Conservation (phyloP, 306 rosid species). For the Glycine latifolia region DNA sequence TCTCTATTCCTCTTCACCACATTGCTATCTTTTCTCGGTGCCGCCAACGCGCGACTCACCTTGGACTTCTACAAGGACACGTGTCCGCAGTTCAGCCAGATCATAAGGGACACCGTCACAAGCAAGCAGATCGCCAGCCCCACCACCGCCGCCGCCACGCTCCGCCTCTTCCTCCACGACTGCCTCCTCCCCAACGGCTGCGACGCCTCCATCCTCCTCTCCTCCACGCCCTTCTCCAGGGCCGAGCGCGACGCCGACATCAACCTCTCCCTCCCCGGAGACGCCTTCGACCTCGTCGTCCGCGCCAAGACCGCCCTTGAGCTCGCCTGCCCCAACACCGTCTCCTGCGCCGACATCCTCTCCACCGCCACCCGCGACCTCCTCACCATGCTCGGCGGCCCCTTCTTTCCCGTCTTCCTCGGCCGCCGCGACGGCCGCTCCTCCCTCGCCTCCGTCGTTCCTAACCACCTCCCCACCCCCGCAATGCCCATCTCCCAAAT, state of each 20-base stretch:
- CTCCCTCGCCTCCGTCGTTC: conserved; percentile 58
- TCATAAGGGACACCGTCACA: conserved; percentile 52
- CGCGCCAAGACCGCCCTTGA: conserved; percentile 71
- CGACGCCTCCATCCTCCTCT: conserved; percentile 70
- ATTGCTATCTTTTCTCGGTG: too few relatives aligned
- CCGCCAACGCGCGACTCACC: conserved; percentile 46
- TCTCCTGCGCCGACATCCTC: conserved; percentile 74
- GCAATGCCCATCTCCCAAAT: conserved; percentile 65
- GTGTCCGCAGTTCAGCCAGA: conserved; percentile 61
- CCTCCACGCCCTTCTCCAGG: conserved; percentile 60
- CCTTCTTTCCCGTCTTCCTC: conserved; percentile 52
- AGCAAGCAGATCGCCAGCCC: conserved; percentile 62
- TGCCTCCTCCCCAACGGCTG: conserved; percentile 69
- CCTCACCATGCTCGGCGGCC: conserved; percentile 67
- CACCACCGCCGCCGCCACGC: conserved; percentile 61
- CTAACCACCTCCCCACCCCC: conserved; percentile 64
- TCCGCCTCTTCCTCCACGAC: conserved; percentile 81
- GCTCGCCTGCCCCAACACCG: conserved; percentile 64
- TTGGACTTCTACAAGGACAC: conserved; percentile 57
- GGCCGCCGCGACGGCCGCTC: conserved; percentile 62
- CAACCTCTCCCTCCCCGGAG: conserved; percentile 72
- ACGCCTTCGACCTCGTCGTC: conserved; percentile 67
- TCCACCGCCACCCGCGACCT: conserved; percentile 60
- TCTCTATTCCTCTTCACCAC: not conserved
- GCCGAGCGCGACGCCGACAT: conserved; percentile 70